Evolutionary conservation across 352 stramenopile species (phyloP).

Genomic region (Peronospora destructor): DNA sequence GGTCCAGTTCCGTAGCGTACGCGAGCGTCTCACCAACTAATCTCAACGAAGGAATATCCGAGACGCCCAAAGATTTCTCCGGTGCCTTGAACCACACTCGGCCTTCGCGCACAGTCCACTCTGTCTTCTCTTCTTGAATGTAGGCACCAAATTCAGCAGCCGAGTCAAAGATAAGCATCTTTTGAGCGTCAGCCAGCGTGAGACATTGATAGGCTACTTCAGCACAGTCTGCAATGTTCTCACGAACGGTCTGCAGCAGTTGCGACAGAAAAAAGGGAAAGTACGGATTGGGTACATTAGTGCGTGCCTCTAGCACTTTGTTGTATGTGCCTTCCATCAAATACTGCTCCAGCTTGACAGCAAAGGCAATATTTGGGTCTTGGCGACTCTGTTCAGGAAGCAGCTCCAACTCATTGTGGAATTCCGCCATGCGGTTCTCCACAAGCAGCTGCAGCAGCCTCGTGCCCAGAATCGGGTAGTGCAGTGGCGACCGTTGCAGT

Average conservation of each 20-base stretch:
- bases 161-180: slow-evolving; percentile 91
- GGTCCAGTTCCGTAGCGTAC: slow-evolving; percentile 94
- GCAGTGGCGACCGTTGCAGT: slow-evolving; percentile 55
- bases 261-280: slow-evolving; percentile 93
- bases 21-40: slow-evolving; percentile 92
- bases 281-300: slow-evolving; percentile 86
- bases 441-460: slow-evolving; percentile 87
- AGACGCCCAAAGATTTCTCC: slow-evolving; percentile 77
- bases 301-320: slow-evolving; percentile 84
- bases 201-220: slow-evolving; percentile 92
- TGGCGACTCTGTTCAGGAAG: slow-evolving; percentile 75
- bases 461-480: slow-evolving; percentile 84
- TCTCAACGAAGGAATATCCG: slow-evolving; percentile 91
- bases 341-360: slow-evolving; percentile 88
- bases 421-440: slow-evolving; percentile 90
- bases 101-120: slow-evolving; percentile 86
- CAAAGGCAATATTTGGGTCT: slow-evolving; percentile 84
- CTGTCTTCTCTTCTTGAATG: slow-evolving; percentile 81
- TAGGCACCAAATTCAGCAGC: slow-evolving; percentile 77
- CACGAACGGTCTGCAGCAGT: slow-evolving; percentile 90
- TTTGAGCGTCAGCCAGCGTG: slow-evolving; percentile 76
- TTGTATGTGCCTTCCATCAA: slow-evolving; percentile 92
- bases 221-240: slow-evolving; percentile 93
- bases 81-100: slow-evolving; percentile 88
- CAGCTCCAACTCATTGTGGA: slow-evolving; percentile 90